phyloP scores from a whole-genome alignment of 352 stramenopile species.

The Globisporangium paroecandrum region DNA sequence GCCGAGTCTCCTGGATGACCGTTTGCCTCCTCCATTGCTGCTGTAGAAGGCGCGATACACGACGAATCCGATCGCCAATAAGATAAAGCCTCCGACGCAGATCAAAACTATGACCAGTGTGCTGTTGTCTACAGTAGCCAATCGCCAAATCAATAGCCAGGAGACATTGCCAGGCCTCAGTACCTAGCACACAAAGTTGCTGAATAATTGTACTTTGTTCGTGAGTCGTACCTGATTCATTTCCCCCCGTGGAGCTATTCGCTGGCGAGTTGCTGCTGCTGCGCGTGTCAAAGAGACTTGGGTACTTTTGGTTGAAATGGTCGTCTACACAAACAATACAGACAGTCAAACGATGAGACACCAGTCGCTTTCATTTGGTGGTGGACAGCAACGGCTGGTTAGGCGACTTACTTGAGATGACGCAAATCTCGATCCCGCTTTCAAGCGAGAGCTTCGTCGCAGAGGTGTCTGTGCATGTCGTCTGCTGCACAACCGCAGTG shows the following conservation, averaged over 20 bases:
- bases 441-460: neutral
- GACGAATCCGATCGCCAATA: neutral
- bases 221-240: neutral
- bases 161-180: neutral
- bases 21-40: neutral
- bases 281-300: neutral
- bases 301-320: constrained; percentile 8
- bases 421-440: constrained; percentile 7
- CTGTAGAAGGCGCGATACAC: neutral
- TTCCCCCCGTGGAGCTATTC: neutral
- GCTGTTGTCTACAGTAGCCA: neutral
- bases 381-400: neutral
- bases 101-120: constrained; percentile 3
- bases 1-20: constrained; percentile 10
- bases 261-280: neutral
- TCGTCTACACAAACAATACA: neutral
- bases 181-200: neutral
- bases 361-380: too few relatives aligned
- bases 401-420: constrained; percentile 2
- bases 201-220: neutral
- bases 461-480: neutral
- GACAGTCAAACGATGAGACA: neutral
- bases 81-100: neutral
- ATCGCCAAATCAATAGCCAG: neutral
- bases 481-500: constrained; percentile 1